phyloP scores from a whole-genome alignment of 106 monocot species.

The Narthecium ossifragum region DNA sequence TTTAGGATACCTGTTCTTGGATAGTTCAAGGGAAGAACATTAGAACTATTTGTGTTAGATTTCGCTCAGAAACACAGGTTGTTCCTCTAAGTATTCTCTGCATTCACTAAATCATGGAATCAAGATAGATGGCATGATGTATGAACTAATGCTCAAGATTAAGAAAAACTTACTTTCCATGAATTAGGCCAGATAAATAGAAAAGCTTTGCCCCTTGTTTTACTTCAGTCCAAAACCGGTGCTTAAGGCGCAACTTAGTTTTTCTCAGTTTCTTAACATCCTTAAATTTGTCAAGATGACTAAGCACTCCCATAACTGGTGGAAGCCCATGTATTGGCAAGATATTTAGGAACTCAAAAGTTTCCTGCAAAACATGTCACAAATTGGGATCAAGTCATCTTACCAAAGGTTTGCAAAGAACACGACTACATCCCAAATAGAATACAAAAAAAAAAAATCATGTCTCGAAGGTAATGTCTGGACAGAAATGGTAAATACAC shows the following conservation, averaged over 20 bases:
- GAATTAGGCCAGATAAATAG: constrained; percentile 90
- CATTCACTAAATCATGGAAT: background rate
- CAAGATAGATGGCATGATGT: background rate
- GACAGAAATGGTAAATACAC: too few relatives aligned
- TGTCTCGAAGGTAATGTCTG: background rate
- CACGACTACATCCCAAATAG: background rate
- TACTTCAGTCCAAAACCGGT: constrained; percentile 97
- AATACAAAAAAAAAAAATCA: background rate
- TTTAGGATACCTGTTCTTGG: constrained; percentile 85
- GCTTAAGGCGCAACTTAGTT: constrained; percentile 89
- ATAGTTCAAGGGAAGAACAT: too few relatives aligned
- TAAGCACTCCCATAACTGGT: constrained; percentile 94
- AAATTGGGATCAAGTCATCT: background rate
- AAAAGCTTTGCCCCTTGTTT: constrained; percentile 84
- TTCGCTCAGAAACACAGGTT: too few relatives aligned
- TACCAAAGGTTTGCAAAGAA: background rate
- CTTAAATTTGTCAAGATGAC: constrained; percentile 94
- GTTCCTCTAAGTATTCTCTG: too few relatives aligned
- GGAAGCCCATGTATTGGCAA: constrained; percentile 96
- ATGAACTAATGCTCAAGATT: background rate
- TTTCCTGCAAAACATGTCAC: constrained; percentile 60
- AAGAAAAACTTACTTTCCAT: constrained; percentile 68
- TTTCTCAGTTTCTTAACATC: constrained; percentile 94
- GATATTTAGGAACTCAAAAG: constrained; percentile 98
- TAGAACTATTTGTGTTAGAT: too few relatives aligned